phyloP scores from a whole-genome alignment of 1,284 basidiomycete genomes.

The Ustilago cynodontis region DNA sequence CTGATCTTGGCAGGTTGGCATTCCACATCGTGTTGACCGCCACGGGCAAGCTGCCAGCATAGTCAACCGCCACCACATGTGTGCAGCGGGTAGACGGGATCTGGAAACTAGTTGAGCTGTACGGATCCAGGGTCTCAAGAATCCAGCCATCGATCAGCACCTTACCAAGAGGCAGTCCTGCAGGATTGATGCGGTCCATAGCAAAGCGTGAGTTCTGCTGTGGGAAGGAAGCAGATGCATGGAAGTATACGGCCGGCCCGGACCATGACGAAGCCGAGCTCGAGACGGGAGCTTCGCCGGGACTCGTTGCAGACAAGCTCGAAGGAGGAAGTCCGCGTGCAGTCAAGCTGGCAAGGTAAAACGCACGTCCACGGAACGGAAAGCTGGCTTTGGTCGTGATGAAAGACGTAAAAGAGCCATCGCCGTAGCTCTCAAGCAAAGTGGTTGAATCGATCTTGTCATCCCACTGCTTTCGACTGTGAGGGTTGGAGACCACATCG shows the following conservation, averaged over 20 bases:
- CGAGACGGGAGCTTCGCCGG: conserved; percentile 31
- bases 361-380: conserved; percentile 89
- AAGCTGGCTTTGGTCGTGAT: conserved; percentile 78
- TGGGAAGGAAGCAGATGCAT: conserved; percentile 72
- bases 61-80: conserved; percentile 88
- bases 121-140: conserved; percentile 95
- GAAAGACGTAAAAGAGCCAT: conserved; percentile 75
- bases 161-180: conserved; percentile 80
- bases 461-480: conserved; percentile 84
- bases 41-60: conserved; percentile 85
- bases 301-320: conserved; percentile 25
- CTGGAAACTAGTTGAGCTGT: conserved; percentile 91
- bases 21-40: conserved; percentile 91
- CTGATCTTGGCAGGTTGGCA: conserved; percentile 71
- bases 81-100: conserved; percentile 95
- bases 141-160: conserved; percentile 95
- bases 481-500: conserved; percentile 77
- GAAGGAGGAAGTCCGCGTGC: conserved; percentile 72
- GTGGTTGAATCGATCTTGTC: conserved; percentile 80
- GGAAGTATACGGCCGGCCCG: conserved; percentile 70
- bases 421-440: conserved; percentile 84
- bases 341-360: conserved; percentile 82
- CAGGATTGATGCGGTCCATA: conserved; percentile 79
- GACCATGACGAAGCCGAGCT: conserved; percentile 71
- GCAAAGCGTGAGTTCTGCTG: conserved; percentile 83